phyloP scores from a whole-genome alignment of 495 filamentous ascomycete species.

The Clavariopsis aquatica region DNA sequence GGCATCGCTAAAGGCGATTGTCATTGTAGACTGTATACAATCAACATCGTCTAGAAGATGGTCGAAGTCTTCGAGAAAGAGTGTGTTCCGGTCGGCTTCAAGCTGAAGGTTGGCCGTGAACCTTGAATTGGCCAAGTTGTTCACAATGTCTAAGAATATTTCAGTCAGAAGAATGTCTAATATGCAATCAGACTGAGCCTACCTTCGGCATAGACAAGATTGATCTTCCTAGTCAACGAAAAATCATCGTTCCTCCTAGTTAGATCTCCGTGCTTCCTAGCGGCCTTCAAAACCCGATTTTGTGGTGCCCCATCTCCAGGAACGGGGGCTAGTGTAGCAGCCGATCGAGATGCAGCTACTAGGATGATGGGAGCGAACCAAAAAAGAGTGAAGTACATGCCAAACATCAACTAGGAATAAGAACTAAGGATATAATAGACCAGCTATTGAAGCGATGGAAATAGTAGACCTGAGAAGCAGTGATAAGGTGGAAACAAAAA shows the following conservation, averaged over 20 bases:
- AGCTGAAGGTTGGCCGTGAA: neutral
- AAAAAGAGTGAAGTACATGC: too few species aligned
- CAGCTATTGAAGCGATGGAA: too few species aligned
- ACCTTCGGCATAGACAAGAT: slow-evolving; percentile 11
- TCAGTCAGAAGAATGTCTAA: too few species aligned
- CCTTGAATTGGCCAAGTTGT: neutral
- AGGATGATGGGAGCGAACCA: too few species aligned
- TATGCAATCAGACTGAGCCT: neutral
- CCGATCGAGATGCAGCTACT: too few species aligned
- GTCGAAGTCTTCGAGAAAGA: slow-evolving; percentile 10
- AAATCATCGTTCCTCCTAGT: neutral
- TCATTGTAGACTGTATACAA: neutral
- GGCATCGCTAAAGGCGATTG: neutral
- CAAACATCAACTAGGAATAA: too few species aligned
- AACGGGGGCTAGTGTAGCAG: too few species aligned
- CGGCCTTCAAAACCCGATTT: neutral
- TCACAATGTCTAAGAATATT: too few species aligned
- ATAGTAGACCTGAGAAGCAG: too few species aligned
- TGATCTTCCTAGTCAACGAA: neutral
- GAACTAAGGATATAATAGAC: too few species aligned
- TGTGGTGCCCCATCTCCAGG: neutral
- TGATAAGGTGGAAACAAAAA: too few species aligned
- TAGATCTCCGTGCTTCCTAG: neutral
- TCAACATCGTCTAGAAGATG: slow-evolving; percentile 8
- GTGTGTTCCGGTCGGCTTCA: neutral